Evolutionary conservation across 352 stramenopile genomes (phyloP).

Genomic region (Phytophthora fragariaefolia): DNA sequence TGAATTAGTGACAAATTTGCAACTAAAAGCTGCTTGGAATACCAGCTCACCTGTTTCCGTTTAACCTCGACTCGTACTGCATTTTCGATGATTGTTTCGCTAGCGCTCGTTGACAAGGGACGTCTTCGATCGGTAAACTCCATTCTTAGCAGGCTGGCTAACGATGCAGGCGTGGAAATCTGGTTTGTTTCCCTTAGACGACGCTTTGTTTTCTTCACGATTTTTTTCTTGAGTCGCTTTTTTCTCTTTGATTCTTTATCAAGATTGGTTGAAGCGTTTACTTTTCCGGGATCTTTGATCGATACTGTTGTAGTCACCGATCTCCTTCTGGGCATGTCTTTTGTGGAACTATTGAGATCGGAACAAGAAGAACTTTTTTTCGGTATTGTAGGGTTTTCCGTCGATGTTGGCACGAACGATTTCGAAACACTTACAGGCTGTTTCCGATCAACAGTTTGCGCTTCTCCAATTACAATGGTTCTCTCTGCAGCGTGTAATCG

Average conservation of each 20-base stretch:
- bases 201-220: conserved; percentile 18
- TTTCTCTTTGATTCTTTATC: conserved; percentile 20
- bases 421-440: not conserved
- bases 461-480: conserved; percentile 24
- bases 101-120: conserved; percentile 18
- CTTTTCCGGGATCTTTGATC: not conserved
- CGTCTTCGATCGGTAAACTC: conserved; percentile 39
- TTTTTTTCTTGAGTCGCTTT: conserved; percentile 24
- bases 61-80: conserved; percentile 57
- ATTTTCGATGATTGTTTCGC: conserved; percentile 50
- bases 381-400: not conserved
- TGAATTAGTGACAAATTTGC: not conserved
- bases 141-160: conserved; percentile 47
- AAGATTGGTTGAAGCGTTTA: not conserved
- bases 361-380: conserved; percentile 17
- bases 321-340: conserved; percentile 5
- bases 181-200: not conserved
- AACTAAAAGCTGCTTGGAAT: not conserved
- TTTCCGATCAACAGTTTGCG: conserved; percentile 18
- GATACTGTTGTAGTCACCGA: not conserved
- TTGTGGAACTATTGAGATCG: not conserved
- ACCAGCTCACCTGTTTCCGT: conserved; percentile 67
- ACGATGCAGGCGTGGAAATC: conserved; percentile 22
- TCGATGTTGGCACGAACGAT: not conserved
- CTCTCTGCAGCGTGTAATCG: conserved; percentile 29